Percentiles rank a stretch among this genome's conserved stretches.
Evolutionary conservation across 148 eudicot species (phyloP).

Genomic region (Silene conica): DNA sequence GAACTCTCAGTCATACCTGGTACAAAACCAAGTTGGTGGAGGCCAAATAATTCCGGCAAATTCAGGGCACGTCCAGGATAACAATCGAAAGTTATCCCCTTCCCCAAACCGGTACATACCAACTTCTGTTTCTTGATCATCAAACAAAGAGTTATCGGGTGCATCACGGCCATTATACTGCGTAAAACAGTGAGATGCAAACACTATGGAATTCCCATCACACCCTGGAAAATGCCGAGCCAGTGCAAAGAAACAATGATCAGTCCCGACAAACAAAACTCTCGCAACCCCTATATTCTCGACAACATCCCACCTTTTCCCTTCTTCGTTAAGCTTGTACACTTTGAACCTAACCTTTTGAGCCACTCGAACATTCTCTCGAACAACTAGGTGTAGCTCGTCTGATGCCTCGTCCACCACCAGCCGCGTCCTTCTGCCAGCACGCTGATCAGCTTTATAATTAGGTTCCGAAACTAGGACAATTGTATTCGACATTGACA

Average conservation of each 20-base stretch:
- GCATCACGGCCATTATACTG: slow-evolving; percentile 11
- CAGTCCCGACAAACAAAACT: slow-evolving; percentile 17
- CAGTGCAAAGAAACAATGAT: slow-evolving; percentile 21
- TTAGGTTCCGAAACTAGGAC: background rate
- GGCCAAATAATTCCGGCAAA: slow-evolving; percentile 21
- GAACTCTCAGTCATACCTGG: background rate
- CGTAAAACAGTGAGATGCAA: slow-evolving; percentile 23
- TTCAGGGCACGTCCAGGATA: slow-evolving; percentile 8
- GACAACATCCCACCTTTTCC: slow-evolving; percentile 13
- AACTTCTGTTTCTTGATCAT: background rate
- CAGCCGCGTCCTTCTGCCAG: slow-evolving; percentile 15
- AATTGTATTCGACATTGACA: background rate
- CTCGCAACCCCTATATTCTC: background rate
- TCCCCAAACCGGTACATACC: slow-evolving; percentile 20
- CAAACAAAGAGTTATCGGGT: slow-evolving; percentile 21
- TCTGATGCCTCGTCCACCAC: slow-evolving; percentile 14
- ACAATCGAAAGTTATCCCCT: slow-evolving; percentile 18
- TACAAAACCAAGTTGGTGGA: slow-evolving; percentile 16
- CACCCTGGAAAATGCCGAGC: slow-evolving; percentile 9
- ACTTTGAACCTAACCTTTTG: slow-evolving; percentile 1
- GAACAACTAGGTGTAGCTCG: slow-evolving; percentile 10
- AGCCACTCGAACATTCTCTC: slow-evolving; percentile 4
- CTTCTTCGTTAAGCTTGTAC: slow-evolving; percentile 15
- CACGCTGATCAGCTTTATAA: background rate
- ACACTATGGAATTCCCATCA: slow-evolving; percentile 18